Base-by-base conservation (phyloP, 2,329 filamentous ascomycete species). In the Byssoonygena ceratinophila region DNA sequence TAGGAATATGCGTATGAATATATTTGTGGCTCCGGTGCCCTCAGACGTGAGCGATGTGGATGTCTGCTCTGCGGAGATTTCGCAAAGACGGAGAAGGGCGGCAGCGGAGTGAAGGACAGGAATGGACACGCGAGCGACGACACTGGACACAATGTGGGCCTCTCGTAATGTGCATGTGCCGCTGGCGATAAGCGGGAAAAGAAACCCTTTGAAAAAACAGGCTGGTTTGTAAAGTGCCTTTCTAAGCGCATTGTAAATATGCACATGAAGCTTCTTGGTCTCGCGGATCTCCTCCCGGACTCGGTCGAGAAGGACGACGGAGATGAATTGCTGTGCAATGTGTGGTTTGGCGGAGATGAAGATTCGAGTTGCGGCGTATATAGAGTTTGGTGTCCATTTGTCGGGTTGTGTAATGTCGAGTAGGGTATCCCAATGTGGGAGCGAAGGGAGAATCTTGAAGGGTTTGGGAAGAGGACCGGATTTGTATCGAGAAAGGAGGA, bases 401-500 rank as follows among this genome's bases (percentile, higher is more conserved):
- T 92, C 84, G 3, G 91, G 90, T 27, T 82, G 79, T n/a, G 89
- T 94, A 52, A 94, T 80, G 58, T 83, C 77, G 60, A 95, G 80
- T 34, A 95, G 85, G 18, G 88, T 85, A 65, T 92, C 87, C 89
- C 90, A 97, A 62, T 92, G 82, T 6, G 89, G 89, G 12, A 97
- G 81, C 0, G 89, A 90, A 1, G 92, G 92, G 7, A 98, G 78
- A 58, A 97, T 89, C 71, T 97, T 97, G 77, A 98, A 94, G 0
- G 91, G 91, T 70, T 98, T 98, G 18, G 92, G 92, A 29, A 98
- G 78, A 59, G 91, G 91, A n/a, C 92, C 92, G 12, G 86, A 91
- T 71, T 94, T 95, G 75, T 95, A 97, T 58, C 91, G 82, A 23
- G 87, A 89, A 54, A 98, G 78, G 55, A 97, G 84, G 59, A 90